Conservation (phyloP, 108 stramenopile species). For the Skeletonema menzelii region DNA sequence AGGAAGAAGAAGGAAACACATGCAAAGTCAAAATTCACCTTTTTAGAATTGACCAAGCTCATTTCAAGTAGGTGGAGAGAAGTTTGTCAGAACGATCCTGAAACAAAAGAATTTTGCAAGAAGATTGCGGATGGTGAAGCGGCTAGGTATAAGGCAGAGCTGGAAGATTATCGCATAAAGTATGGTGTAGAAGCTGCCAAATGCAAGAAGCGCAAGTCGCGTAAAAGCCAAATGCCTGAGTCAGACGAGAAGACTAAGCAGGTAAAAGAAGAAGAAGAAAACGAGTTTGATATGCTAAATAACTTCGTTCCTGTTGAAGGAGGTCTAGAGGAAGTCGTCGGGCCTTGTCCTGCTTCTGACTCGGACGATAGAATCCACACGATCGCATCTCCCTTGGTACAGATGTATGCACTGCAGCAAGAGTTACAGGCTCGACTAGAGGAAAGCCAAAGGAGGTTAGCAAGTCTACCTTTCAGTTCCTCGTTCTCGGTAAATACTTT, state of each 20-base stretch:
- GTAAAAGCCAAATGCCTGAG: background rate
- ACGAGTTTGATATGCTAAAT: background rate
- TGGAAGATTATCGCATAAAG: background rate
- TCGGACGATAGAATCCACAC: background rate
- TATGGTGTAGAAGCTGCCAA: background rate
- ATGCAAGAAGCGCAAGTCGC: background rate
- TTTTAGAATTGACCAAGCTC: background rate
- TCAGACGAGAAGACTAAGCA: background rate
- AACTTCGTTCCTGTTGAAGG: background rate
- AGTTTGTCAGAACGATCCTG: background rate
- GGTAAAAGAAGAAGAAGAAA: background rate
- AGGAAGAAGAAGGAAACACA: background rate
- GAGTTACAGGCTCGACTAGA: background rate
- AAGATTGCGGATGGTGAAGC: background rate
- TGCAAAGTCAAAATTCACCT: background rate
- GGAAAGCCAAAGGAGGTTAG: background rate
- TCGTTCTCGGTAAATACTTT: background rate
- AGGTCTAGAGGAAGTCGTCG: background rate
- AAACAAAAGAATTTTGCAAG: background rate
- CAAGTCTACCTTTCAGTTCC: background rate
- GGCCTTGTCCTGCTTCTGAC: background rate
- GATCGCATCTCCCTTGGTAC: background rate
- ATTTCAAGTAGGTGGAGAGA: constrained; percentile 1
- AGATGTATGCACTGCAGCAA: background rate
- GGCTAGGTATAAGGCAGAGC: background rate